Evolutionary conservation across 2,329 filamentous ascomycete genomes (phyloP).

Genomic region (Trichoderma sp.): DNA sequence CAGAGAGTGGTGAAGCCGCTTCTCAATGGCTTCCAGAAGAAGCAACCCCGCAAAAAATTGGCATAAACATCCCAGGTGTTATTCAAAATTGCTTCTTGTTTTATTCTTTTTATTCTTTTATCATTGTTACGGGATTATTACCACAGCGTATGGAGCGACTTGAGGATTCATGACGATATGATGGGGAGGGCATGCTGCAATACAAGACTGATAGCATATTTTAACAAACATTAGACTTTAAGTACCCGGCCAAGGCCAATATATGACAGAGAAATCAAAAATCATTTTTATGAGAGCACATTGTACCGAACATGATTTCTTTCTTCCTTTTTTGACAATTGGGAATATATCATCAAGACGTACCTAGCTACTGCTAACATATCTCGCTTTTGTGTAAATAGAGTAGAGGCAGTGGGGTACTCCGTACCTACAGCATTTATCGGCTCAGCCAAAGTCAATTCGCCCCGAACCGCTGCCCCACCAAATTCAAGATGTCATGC

Average conservation of each 20-base stretch:
- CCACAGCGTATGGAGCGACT: neutral
- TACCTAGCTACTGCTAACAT: neutral
- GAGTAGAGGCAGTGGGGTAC: neutral
- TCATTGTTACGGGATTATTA: neutral
- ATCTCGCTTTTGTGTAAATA: neutral
- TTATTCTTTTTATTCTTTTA: neutral
- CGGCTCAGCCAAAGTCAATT: neutral
- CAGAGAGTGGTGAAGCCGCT: conserved; percentile 26
- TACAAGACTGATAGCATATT: neutral
- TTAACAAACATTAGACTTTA: neutral
- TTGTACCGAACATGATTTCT: neutral
- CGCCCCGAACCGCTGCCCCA: conserved; percentile 20
- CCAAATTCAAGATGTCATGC: conserved; percentile 18
- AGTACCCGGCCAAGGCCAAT: neutral
- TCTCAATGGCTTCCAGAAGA: conserved; percentile 34
- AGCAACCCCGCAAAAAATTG: conserved; percentile 24
- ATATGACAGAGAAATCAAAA: neutral
- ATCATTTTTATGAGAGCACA: neutral
- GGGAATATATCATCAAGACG: neutral
- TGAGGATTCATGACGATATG: neutral
- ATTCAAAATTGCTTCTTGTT: neutral
- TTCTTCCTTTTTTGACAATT: neutral
- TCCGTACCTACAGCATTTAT: neutral
- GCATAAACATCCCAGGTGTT: neutral
- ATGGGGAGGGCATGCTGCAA: neutral